Evolutionary conservation across 768 basidiomycete genomes (phyloP), one percentile per base, ranked within the genome.

Genomic region (Tulasnella sp.): DNA sequence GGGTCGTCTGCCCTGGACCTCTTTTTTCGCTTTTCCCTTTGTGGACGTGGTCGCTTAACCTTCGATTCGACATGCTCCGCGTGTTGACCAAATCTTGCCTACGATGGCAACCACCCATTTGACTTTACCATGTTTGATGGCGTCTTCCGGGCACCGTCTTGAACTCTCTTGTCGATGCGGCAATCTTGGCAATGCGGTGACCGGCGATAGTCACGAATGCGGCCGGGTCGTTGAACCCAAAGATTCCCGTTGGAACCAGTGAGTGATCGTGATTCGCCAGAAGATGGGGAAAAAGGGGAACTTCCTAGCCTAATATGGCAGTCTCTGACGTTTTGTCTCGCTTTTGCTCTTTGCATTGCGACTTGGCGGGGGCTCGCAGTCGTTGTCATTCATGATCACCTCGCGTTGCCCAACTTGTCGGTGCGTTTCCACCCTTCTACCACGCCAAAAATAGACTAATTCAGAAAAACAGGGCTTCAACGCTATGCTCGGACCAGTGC

Each of bases 191-290:
- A 37, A 37, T 20, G 64, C 7, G 64, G 16, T 34, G 46, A 76
- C 6, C 8, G 34, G 76, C 28, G 20, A 22, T 83, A 96, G 94
- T 96, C 73, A 97, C 96, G 58, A 97, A 97, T 85, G 96, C 96
- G 16, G 90, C 95, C 24, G 96, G 96, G 24, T 92, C 92, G 3
- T 88, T 97, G 9, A 95, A 94, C 83, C 91, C 92, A 5, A 82
- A 87, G 11, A 89, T 95, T 81, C 88, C 91, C 22, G 92, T 95
- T 48, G 96, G 96, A 82, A 96, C 95, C 8, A 93, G 94, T 95
- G 84, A 81, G 92, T 84, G 69, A 22, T 11, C 50, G 34, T 18
- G 34, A 42, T 42, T n/a, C 3, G 46, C 46, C 46, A 28, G 34
- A 28, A 22, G 14, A 41, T 14, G 28, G 31, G 22, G 58, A n/a